phyloP scores from a whole-genome alignment of 1,284 basidiomycete species.

The Puccinia hordei region DNA sequence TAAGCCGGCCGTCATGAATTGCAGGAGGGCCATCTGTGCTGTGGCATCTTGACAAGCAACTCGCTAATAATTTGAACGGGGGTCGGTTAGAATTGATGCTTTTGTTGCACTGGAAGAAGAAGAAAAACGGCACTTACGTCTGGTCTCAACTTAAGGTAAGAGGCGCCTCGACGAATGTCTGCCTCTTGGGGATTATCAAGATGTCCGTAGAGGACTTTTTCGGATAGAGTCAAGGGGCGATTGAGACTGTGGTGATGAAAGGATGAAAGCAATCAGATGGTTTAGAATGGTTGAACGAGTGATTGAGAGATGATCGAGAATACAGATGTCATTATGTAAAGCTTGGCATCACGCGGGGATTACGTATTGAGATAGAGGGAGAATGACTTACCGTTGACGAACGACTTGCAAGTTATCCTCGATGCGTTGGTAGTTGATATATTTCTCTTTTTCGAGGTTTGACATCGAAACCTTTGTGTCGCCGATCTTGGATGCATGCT shows the following conservation, averaged over 20 bases:
- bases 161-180: constrained; percentile 81
- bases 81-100: neutral
- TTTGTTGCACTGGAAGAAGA: neutral
- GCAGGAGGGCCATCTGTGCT: constrained; percentile 96
- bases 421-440: constrained; percentile 96
- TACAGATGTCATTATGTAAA: constrained; percentile 35
- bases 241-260: constrained; percentile 68
- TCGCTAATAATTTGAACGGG: constrained; percentile 66
- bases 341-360: constrained; percentile 7
- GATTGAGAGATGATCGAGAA: constrained; percentile 19
- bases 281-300: no score
- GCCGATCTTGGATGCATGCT: constrained; percentile 71
- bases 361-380: neutral
- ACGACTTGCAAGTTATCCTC: constrained; percentile 89
- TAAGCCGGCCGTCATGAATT: constrained; percentile 99
- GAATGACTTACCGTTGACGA: constrained; percentile 70
- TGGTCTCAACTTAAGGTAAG: constrained; percentile 92
- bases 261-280: constrained; percentile 30
- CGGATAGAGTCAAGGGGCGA: constrained; percentile 90
- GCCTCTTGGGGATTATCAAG: constrained; percentile 88
- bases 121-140: constrained; percentile 68
- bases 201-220: constrained; percentile 99
- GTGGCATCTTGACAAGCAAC: constrained; percentile 99
- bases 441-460: constrained; percentile 76
- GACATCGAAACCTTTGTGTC: constrained; percentile 93